Base-by-base conservation (phyloP, 345 rosid species). In the Cardamine occulta region DNA sequence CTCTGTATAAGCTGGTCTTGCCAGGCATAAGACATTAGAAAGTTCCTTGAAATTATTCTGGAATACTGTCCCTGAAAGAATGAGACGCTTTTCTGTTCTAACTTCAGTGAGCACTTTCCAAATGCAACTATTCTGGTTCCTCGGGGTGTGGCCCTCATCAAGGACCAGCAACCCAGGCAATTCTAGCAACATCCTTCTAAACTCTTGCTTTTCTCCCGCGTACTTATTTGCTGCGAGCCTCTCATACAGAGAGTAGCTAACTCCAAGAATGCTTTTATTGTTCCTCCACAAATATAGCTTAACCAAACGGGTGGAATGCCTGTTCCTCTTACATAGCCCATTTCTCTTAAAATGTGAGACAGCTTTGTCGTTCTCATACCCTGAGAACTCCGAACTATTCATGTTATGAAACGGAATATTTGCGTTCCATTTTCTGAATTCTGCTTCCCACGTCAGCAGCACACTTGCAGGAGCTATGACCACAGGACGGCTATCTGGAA, bases 101-200 rank as follows among this genome's bases (percentile, higher is more conserved):
- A 89, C 71, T 17, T 79, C 82, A 3, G 84, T 65, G n/a, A 88
- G 78, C 72, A 84, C 87, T 75, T 85, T 84, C 89, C 91, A 92
- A 51, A 92, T 80, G 21, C 40, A 49, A 58, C 89, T 86, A 1
- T 65, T 70, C 26, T 80, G 69, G 65, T 92, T 92, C 6, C 96
- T 87, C 5, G 96, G 84, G 0, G 86, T 90, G 72, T 92, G 97
- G 8, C 97, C 96, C 83, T 92, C 96, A 42, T 92, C 97, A 42
- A 92, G 86, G 44, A 92, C 74, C 40, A 89, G 68, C 59, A 92
- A 68, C 13, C 85, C 87, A 0, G 92, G 91, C 54, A 69, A 48
- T 19, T 86, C 83, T 11, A 86, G 80, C 13, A 91, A 82, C 54
- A 79, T 66, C 52, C 56, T 81, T 37, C 82, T 44, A 52, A 79